These are phyloP conservation scores for Leccinum truebloodii DNA, from an alignment of 768 basidiomycete genomes.

Conservation along the genomic window DNA sequence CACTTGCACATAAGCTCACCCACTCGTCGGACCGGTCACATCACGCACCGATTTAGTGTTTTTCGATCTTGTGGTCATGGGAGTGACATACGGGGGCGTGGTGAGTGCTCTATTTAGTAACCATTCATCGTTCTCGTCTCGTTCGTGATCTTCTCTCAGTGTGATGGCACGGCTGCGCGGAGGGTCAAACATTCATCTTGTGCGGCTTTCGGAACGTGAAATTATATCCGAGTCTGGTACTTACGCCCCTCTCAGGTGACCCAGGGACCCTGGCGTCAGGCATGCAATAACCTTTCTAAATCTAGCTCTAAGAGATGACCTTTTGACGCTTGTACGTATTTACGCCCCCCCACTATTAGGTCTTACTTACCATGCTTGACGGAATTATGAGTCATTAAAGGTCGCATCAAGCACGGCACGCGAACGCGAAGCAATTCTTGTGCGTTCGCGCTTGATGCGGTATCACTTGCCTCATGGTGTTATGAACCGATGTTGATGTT, in stretches of 20 bases:
- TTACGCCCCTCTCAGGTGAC: constrained; percentile 9
- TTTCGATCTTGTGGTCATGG: constrained; percentile 1
- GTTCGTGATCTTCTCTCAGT: constrained; percentile 2
- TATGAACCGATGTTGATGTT: constrained; percentile 4
- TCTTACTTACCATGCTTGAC: constrained; percentile 11
- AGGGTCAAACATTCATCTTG: constrained; percentile 1
- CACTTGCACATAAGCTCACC: neutral
- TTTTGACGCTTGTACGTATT: constrained; percentile 29
- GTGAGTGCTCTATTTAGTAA: constrained; percentile 1
- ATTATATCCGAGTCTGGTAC: constrained; percentile 1
- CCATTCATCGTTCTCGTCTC: constrained; percentile 5
- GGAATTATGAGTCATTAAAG: constrained; percentile 16
- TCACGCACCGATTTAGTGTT: neutral
- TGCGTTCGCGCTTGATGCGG: constrained; percentile 16
- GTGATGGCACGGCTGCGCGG: constrained; percentile 8
- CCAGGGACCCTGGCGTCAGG: constrained; percentile 9
- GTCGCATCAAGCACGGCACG: constrained; percentile 12
- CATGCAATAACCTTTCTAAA: constrained; percentile 20
- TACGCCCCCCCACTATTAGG: constrained; percentile 22
- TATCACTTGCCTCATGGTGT: constrained; percentile 21
- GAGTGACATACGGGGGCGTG: constrained; percentile 2
- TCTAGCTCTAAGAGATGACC: constrained; percentile 10
- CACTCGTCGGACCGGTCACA: constrained; percentile 11
- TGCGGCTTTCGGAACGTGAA: constrained; percentile 1
- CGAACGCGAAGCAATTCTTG: constrained; percentile 9